Base-by-base conservation (phyloP, 2,329 filamentous ascomycete genomes). In the Trichoderma pleuroti region DNA sequence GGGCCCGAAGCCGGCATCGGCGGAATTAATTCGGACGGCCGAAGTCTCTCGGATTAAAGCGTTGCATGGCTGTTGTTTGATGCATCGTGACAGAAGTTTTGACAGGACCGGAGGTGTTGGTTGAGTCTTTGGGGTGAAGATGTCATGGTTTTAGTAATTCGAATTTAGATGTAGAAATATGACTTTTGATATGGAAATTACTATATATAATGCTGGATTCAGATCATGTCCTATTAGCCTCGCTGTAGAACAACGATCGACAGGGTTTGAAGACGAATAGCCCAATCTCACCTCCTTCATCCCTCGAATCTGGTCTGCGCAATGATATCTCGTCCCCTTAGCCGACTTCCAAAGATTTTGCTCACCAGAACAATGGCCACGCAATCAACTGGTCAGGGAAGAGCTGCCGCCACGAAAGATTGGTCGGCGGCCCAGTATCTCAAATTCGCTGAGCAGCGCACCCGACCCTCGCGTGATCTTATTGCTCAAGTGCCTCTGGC, bases 351-450 rank as follows among this genome's bases (percentile, higher is more conserved):
- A 26, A 64, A 26, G 14, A 70, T n/a, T 16, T 12, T 70, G 9
- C n/a, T 70, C 3, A 63, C 14, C n/a, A 57, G 34, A 64, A 52
- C 70, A 21, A 68, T 68, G 70, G 65, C 70, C 21, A 63, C 70
- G 28, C 66, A 61, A 12, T 24, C 66, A 32, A 32, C 39, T 21
- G 30, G 59, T 1, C 59, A 63, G 21, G 67, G 42, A 24, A 70
- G 67, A 68, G 67, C 59, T 21, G 67, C 42, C 21, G 12, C 1
- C 24, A 75, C 73, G 2, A 74, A 77, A 14, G 76, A 77, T 26
- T 89, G 87, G 87, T 87, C 81, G n/a, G 85, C 87, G 52, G 74
- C 78, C 3, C 86, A 88, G 75, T 89, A 89, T 76, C 81, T 87
- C 72, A 87, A 87, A 72, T 89, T 88, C 74, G 76, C 79, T 73